Conservation (phyloP, 2,329 filamentous ascomycete genomes). For the Ascochyta pisi region DNA sequence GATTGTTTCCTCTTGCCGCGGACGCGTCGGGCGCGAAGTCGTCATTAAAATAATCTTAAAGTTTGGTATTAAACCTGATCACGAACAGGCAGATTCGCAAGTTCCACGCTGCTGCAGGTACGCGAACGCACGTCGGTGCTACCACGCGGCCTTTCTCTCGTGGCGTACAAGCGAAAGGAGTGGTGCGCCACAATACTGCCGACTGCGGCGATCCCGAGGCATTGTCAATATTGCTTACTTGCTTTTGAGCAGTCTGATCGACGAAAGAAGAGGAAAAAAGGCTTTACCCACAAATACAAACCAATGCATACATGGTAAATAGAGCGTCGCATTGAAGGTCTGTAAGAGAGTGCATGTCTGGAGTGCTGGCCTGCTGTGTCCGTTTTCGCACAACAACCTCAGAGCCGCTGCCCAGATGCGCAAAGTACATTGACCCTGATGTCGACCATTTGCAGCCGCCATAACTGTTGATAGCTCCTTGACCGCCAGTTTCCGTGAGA, state of each 20-base stretch:
- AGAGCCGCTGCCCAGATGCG: neutral
- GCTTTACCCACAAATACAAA: neutral
- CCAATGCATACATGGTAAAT: neutral
- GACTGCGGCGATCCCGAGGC: conserved; percentile 37
- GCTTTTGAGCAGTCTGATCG: conserved; percentile 13
- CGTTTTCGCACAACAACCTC: neutral
- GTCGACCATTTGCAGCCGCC: neutral
- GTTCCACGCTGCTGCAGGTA: conserved; percentile 43
- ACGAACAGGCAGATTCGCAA: neutral
- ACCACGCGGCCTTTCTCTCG: conserved; percentile 21
- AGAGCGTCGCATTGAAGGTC: neutral
- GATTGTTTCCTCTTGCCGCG: neutral
- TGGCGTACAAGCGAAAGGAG: conserved; percentile 37
- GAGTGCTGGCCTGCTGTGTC: neutral
- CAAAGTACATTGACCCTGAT: neutral
- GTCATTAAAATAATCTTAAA: conserved; percentile 4
- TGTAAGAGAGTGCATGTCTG: neutral
- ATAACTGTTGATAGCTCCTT: neutral
- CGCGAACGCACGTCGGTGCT: conserved; percentile 28
- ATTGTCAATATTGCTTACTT: conserved; percentile 12
- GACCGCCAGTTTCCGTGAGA: neutral
- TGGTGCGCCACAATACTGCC: conserved; percentile 34
- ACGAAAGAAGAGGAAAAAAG: neutral
- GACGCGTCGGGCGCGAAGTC: neutral
- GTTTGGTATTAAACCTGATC: neutral